Conservation (phyloP, 306 rosid genomes). For the Vigna radiata region DNA sequence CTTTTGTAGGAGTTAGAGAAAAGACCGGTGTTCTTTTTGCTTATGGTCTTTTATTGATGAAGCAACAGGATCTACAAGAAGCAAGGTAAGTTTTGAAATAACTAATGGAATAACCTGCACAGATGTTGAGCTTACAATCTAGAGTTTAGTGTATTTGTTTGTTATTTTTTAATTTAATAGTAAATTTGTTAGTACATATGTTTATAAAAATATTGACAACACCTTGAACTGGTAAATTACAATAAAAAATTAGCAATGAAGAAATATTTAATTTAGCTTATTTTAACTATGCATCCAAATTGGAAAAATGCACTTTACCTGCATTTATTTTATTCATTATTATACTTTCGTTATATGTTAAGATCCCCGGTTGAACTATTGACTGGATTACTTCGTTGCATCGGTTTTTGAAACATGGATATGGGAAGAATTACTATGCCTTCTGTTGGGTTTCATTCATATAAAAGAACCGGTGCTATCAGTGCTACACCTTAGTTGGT, state of each 20-base stretch:
- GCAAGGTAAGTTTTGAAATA: conserved; percentile 66
- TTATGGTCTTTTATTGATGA: conserved; percentile 90
- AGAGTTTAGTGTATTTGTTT: neutral
- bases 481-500: neutral
- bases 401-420: conserved; percentile 20
- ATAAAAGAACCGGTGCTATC: neutral
- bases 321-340: conserved; percentile 7
- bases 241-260: too few species aligned
- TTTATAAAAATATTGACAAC: neutral
- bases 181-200: neutral
- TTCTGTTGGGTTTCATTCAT: conserved; percentile 15
- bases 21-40: conserved; percentile 93
- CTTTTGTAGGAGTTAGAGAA: conserved; percentile 98
- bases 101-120: neutral
- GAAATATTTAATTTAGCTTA: too few species aligned
- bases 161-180: neutral
- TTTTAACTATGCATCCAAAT: conserved; percentile 1
- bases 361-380: neutral
- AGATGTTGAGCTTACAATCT: neutral
- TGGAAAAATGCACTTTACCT: neutral
- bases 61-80: conserved; percentile 95
- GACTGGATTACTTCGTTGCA: neutral
- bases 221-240: neutral
- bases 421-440: conserved; percentile 34
- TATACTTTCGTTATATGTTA: neutral